Conservation (phyloP, 495 filamentous ascomycete genomes). For the Halenospora varia region DNA sequence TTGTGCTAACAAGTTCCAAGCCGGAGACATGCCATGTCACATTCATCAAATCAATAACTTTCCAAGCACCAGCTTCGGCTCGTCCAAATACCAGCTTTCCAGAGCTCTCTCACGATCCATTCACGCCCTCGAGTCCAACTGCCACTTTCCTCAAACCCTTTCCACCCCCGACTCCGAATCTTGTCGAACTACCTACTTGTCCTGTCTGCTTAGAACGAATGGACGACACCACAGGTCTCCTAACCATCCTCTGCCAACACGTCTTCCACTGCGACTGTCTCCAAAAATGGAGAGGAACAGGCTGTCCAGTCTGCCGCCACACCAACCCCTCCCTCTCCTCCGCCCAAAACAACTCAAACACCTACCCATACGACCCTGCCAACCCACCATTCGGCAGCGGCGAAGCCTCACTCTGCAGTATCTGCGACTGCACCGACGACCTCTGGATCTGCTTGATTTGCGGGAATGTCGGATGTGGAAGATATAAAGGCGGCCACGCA, state of each 20-base stretch:
- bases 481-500: slow-evolving; percentile 91
- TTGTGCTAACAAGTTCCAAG: slow-evolving; percentile 36
- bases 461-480: slow-evolving; percentile 86
- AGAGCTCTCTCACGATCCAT: slow-evolving; percentile 60
- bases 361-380: slow-evolving; percentile 29
- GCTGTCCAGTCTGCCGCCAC: slow-evolving; percentile 84
- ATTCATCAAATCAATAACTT: slow-evolving; percentile 84
- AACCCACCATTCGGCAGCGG: slow-evolving; percentile 42
- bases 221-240: slow-evolving; percentile 92
- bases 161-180: slow-evolving; percentile 83
- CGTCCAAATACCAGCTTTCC: slow-evolving; percentile 46
- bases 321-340: slow-evolving; percentile 24
- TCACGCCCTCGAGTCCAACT: slow-evolving; percentile 50
- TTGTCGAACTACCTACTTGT: slow-evolving; percentile 92
- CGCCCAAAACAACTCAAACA: slow-evolving; percentile 8
- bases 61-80: slow-evolving; percentile 42
- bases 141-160: slow-evolving; percentile 70
- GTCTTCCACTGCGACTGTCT: slow-evolving; percentile 98
- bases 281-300: slow-evolving; percentile 91
- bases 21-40: slow-evolving; percentile 96
- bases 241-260: slow-evolving; percentile 96
- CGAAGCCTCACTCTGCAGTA: slow-evolving; percentile 49
- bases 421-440: slow-evolving; percentile 73
- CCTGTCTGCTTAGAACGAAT: slow-evolving; percentile 96
- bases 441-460: slow-evolving; percentile 96